phyloP scores from a whole-genome alignment of 306 rosid genomes.

The Vigna mungo region DNA sequence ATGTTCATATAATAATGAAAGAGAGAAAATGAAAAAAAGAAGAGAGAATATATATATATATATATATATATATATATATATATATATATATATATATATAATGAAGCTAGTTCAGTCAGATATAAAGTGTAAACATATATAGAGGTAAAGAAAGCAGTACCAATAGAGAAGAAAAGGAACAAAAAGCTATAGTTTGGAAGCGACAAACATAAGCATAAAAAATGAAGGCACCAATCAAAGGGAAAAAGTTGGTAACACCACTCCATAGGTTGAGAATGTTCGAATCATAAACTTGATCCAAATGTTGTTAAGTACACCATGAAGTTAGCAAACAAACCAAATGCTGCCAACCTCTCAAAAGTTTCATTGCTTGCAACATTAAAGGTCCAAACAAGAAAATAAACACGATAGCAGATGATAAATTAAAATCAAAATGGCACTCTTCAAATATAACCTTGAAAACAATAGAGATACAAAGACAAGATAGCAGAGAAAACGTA shows the following conservation, averaged over 20 bases:
- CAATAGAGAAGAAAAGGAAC: slow-evolving; percentile 63
- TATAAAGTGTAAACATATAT: not conserved
- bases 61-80: not conserved
- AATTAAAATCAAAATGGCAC: not conserved
- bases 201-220: slow-evolving; percentile 83
- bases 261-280: slow-evolving; percentile 70
- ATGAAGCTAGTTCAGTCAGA: not conserved
- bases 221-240: slow-evolving; percentile 84
- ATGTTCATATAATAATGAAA: not conserved
- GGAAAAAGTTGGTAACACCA: slow-evolving; percentile 67
- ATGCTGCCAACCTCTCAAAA: slow-evolving; percentile 71
- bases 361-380: slow-evolving; percentile 81
- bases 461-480: not conserved
- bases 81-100: no score
- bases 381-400: not conserved
- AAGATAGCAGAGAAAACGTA: not conserved
- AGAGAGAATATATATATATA: no score
- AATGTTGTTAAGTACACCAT: slow-evolving; percentile 81
- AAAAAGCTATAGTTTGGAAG: slow-evolving; percentile 74
- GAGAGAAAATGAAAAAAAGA: not conserved
- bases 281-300: slow-evolving; percentile 75
- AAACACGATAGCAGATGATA: not conserved
- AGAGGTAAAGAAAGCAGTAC: slow-evolving; percentile 37
- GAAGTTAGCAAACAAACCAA: slow-evolving; percentile 79
- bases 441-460: not conserved